Percentiles rank a stretch among this genome's conserved stretches.
These are phyloP conservation scores for Whalleya microplaca DNA, from an alignment of 2,329 filamentous ascomycete genomes.

Conservation along the genomic window DNA sequence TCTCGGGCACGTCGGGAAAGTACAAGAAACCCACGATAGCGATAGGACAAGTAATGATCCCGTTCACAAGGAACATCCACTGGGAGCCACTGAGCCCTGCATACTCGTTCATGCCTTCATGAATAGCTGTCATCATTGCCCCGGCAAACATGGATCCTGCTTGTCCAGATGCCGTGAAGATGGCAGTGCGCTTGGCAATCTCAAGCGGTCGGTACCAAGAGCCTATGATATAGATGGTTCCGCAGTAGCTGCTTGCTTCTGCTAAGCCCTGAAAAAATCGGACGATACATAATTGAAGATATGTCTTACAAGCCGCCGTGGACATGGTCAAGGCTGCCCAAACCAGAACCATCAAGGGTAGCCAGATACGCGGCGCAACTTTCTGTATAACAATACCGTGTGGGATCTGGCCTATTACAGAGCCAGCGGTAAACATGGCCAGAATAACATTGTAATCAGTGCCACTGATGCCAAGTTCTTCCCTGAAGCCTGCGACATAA, in stretches of 20 bases:
- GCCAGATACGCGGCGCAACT: slow-evolving; percentile 51
- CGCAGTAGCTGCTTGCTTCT: slow-evolving; percentile 39
- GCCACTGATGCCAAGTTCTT: too few species aligned
- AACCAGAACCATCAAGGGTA: slow-evolving; percentile 49
- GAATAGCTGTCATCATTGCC: too few species aligned
- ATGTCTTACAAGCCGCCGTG: slow-evolving; percentile 37
- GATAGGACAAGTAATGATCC: too few species aligned
- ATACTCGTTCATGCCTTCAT: too few species aligned
- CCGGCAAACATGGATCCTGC: slow-evolving; percentile 59
- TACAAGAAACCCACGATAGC: too few species aligned
- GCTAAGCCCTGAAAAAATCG: slow-evolving; percentile 49
- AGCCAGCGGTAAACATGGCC: slow-evolving; percentile 39
- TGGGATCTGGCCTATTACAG: slow-evolving; percentile 46
- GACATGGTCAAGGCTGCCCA: slow-evolving; percentile 50
- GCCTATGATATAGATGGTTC: too few species aligned
- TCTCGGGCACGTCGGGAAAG: too few species aligned
- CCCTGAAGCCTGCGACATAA: too few species aligned
- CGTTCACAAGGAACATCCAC: too few species aligned
- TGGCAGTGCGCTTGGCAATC: slow-evolving; percentile 55
- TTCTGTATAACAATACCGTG: slow-evolving; percentile 51
- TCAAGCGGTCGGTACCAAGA: slow-evolving; percentile 57
- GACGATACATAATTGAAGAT: slow-evolving; percentile 41
- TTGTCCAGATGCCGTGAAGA: slow-evolving; percentile 56
- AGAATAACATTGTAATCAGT: slow-evolving; percentile 24
- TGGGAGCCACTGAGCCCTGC: too few species aligned